Percentiles rank a stretch among this genome's conserved stretches.
phyloP scores from a whole-genome alignment of 768 basidiomycete species.

The Neoboletus brunneissimus region DNA sequence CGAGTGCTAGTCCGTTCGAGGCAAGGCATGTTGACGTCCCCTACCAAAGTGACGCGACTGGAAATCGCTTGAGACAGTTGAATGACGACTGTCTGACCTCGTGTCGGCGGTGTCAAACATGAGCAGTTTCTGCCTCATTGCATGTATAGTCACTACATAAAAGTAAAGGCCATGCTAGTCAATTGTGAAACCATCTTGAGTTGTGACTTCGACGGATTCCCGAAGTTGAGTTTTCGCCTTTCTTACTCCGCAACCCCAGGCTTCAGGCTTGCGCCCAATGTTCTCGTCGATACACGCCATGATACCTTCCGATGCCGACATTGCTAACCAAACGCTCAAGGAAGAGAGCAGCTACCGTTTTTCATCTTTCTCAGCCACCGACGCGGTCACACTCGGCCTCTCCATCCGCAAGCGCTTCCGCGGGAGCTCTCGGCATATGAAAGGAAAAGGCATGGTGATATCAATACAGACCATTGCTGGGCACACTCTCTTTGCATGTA shows the following conservation, averaged over 20 bases:
- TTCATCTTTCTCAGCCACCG: slow-evolving; percentile 67
- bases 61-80: neutral
- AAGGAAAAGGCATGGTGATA: slow-evolving; percentile 79
- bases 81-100: neutral
- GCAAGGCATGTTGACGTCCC: neutral
- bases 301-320: slow-evolving; percentile 66
- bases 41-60: neutral
- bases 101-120: neutral
- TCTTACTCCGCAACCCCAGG: slow-evolving; percentile 11
- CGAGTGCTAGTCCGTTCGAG: neutral
- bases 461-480: slow-evolving; percentile 78
- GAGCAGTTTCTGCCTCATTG: neutral
- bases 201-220: neutral
- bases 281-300: slow-evolving; percentile 62
- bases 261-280: slow-evolving; percentile 35
- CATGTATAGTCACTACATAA: neutral
- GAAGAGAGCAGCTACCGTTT: slow-evolving; percentile 75
- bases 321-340: slow-evolving; percentile 65
- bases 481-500: slow-evolving; percentile 77
- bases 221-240: neutral
- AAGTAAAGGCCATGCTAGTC: neutral
- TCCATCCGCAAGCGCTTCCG: slow-evolving; percentile 85
- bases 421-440: slow-evolving; percentile 62
- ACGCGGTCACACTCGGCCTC: slow-evolving; percentile 77
- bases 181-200: neutral